Conservation (phyloP, 129 eudicot genomes). For the Glebionis coronaria region DNA sequence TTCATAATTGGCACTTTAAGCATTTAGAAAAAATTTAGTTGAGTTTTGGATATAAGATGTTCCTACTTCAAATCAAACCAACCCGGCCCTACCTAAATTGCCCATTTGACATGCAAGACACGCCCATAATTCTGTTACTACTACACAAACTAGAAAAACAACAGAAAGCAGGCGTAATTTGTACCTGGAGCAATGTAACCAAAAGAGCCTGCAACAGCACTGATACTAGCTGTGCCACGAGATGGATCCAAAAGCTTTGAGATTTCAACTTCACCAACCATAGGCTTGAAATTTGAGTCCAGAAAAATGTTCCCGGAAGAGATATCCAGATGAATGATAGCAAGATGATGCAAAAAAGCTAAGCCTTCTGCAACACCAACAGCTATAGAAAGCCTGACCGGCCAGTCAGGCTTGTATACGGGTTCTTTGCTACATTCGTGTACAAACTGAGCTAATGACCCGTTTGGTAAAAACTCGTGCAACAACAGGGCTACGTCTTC, state of each 20-base stretch:
- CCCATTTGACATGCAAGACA: no score
- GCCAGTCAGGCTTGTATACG: constrained; percentile 89
- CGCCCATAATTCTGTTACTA: no score
- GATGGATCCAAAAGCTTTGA: constrained; percentile 96
- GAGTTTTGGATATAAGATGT: no score
- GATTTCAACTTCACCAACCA: constrained; percentile 92
- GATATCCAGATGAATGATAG: constrained; percentile 94
- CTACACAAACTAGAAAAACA: neutral
- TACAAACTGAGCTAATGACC: constrained; percentile 69
- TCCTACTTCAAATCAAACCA: neutral
- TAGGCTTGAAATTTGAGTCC: constrained; percentile 64
- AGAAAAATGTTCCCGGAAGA: constrained; percentile 84
- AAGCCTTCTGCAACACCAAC: constrained; percentile 94
- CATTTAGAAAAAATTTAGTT: neutral
- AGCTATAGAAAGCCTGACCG: constrained; percentile 75
- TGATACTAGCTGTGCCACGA: constrained; percentile 95
- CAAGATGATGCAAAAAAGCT: constrained; percentile 88
- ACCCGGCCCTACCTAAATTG: neutral
- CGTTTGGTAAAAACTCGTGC: constrained; percentile 73
- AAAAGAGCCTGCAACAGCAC: constrained; percentile 99
- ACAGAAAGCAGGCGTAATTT: neutral
- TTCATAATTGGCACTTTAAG: no score
- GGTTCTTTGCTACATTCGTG: constrained; percentile 60
- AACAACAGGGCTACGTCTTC: constrained; percentile 87
- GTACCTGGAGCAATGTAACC: constrained; percentile 99